Conservation (phyloP, 176 grass and related monocot species). For the Poa pratensis region DNA sequence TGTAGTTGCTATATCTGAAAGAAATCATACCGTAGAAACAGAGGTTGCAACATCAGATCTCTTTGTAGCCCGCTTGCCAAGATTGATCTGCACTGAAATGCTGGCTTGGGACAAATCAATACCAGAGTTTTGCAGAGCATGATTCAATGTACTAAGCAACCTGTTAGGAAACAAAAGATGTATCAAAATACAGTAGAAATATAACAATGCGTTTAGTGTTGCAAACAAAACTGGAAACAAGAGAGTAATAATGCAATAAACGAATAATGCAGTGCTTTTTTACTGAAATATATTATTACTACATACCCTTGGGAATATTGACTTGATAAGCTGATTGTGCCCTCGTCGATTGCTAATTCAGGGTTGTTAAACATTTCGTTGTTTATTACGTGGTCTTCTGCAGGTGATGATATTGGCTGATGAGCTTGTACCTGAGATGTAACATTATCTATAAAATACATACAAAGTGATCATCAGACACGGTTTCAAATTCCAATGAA, state of each 20-base stretch:
- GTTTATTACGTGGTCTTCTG: slow-evolving; percentile 41
- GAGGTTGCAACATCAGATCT: slow-evolving; percentile 45
- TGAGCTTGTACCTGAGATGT: slow-evolving; percentile 41
- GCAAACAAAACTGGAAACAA: not conserved
- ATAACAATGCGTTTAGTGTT: not conserved
- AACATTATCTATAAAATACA: slow-evolving; percentile 47
- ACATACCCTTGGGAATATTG: slow-evolving; percentile 87
- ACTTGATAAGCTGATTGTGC: slow-evolving; percentile 79
- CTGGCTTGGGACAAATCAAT: slow-evolving; percentile 87
- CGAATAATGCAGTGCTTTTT: not conserved
- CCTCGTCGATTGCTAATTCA: slow-evolving; percentile 73
- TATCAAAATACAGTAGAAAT: slow-evolving; percentile 10
- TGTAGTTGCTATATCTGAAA: not conserved
- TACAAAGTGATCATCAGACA: slow-evolving; percentile 14
- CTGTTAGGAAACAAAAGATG: slow-evolving; percentile 40
- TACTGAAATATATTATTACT: not conserved
- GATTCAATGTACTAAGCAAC: slow-evolving; percentile 62
- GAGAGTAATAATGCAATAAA: not conserved
- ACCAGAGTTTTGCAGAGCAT: slow-evolving; percentile 75
- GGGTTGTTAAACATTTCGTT: slow-evolving; percentile 59
- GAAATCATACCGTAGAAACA: slow-evolving; percentile 54
- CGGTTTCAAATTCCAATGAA: not conserved
- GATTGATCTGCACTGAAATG: slow-evolving; percentile 89
- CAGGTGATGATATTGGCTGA: slow-evolving; percentile 38
- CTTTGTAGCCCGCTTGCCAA: slow-evolving; percentile 68